These are phyloP conservation scores for Scytalidium sp. DNA, from an alignment of 2,329 filamentous ascomycete genomes.

Conservation along the genomic window DNA sequence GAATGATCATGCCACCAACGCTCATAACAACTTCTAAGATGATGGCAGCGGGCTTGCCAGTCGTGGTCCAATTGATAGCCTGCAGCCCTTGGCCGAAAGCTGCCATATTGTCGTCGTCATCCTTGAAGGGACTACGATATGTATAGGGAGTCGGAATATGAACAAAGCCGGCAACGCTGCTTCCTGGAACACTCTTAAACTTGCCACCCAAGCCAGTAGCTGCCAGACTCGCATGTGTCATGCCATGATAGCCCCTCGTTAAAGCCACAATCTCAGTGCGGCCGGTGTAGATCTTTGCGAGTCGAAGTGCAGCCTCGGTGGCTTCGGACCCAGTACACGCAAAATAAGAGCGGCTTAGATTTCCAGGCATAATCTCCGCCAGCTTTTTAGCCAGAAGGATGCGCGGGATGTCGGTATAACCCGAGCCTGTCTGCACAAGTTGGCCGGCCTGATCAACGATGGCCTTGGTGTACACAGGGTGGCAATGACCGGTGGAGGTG, in stretches of 20 bases:
- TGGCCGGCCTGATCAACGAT: slow-evolving; percentile 32
- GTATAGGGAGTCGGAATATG: slow-evolving; percentile 35
- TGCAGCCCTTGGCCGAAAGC: slow-evolving; percentile 76
- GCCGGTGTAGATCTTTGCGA: slow-evolving; percentile 65
- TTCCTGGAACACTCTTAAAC: slow-evolving; percentile 32
- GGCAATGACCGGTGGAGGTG: slow-evolving; percentile 94
- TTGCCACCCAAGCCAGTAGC: slow-evolving; percentile 13
- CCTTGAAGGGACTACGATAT: slow-evolving; percentile 53
- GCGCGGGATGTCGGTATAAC: slow-evolving; percentile 36
- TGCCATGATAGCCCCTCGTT: slow-evolving; percentile 93
- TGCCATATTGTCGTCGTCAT: slow-evolving; percentile 65
- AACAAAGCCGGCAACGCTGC: slow-evolving; percentile 32
- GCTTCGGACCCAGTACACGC: slow-evolving; percentile 97
- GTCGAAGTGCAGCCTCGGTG: slow-evolving; percentile 89
- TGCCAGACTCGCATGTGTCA: slow-evolving; percentile 72
- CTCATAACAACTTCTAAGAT: slow-evolving; percentile 94
- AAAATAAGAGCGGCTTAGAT: slow-evolving; percentile 85
- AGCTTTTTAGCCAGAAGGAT: slow-evolving; percentile 80
- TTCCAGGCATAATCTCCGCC: slow-evolving; percentile 80
- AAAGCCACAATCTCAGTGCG: slow-evolving; percentile 61
- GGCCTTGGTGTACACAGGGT: slow-evolving; percentile 49
- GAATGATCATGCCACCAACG: slow-evolving; percentile 91
- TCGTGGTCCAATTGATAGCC: slow-evolving; percentile 11
- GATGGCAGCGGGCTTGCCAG: slow-evolving; percentile 74
- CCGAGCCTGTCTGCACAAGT: slow-evolving; percentile 29